Percentiles rank a stretch among this genome's conserved stretches.
Evolutionary conservation across 495 filamentous ascomycete species (phyloP).

Genomic region (Arthonia radiata): DNA sequence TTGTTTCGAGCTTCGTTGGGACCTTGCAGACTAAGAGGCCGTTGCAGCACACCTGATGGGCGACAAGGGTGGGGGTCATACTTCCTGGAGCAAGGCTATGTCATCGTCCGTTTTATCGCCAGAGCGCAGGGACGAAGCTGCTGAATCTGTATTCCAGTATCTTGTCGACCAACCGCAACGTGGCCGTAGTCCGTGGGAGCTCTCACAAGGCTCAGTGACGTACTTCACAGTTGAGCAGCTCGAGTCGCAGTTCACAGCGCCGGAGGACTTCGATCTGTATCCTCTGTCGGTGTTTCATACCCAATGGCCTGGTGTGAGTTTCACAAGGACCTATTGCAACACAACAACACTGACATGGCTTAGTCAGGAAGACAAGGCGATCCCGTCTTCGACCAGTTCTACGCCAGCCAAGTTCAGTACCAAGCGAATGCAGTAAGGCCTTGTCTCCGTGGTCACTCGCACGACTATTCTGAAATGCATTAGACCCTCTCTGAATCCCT

Average conservation of each 20-base stretch:
- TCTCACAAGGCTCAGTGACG: too few relatives aligned
- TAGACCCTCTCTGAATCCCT: constrained; percentile 9
- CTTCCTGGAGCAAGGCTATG: constrained; percentile 20
- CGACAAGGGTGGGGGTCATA: constrained; percentile 21
- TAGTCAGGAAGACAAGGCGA: constrained; percentile 19
- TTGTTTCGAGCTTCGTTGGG: constrained; percentile 5
- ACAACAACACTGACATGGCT: constrained; percentile 1
- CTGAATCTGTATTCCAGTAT: too few relatives aligned
- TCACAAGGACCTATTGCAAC: neutral
- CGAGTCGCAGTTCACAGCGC: constrained; percentile 21
- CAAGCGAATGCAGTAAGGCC: constrained; percentile 7
- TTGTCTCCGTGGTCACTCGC: too few relatives aligned
- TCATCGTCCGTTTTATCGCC: too few relatives aligned
- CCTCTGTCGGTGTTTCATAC: constrained; percentile 21
- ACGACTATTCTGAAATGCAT: too few relatives aligned
- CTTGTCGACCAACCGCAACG: constrained; percentile 20
- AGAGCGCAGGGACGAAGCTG: too few relatives aligned
- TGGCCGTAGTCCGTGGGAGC: constrained; percentile 17
- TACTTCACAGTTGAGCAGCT: constrained; percentile 14
- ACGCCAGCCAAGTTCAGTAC: constrained; percentile 11
- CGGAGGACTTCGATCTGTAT: constrained; percentile 15
- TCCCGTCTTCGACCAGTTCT: constrained; percentile 19
- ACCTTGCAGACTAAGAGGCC: too few relatives aligned
- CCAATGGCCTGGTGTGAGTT: constrained; percentile 20
- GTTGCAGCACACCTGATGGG: constrained; percentile 24